These are phyloP conservation scores for Zychaea mexicana DNA, from an alignment of 371 early-diverging fungal species.

Conservation along the genomic window DNA sequence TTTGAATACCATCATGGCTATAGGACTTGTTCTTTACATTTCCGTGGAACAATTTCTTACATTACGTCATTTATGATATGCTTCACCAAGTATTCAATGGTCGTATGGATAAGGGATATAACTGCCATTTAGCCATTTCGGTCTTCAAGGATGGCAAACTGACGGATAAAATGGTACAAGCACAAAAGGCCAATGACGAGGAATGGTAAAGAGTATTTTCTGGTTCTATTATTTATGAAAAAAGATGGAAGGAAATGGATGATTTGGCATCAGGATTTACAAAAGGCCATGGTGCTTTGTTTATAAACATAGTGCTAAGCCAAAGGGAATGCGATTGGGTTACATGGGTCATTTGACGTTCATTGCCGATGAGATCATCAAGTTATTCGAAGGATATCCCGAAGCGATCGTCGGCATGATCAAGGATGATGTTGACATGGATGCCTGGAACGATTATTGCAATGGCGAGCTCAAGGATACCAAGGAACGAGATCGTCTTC, in stretches of 20 bases:
- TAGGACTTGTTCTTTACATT: constrained; percentile 85
- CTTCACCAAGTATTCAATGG: constrained; percentile 94
- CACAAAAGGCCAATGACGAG: constrained; percentile 41
- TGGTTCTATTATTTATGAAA: not conserved
- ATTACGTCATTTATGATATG: constrained; percentile 96
- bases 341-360: constrained; percentile 98
- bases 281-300: too few relatives aligned
- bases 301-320: constrained; percentile 52
- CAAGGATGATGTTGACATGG: constrained; percentile 68
- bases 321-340: constrained; percentile 90
- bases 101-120: constrained; percentile 64
- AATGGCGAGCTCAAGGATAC: constrained; percentile 77
- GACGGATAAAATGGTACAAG: constrained; percentile 40
- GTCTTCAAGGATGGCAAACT: constrained; percentile 79
- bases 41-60: constrained; percentile 96
- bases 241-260: not conserved
- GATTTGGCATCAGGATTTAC: too few relatives aligned
- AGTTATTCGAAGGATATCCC: constrained; percentile 76
- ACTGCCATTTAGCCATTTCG: constrained; percentile 70
- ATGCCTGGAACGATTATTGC: constrained; percentile 89
- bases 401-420: constrained; percentile 54
- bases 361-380: constrained; percentile 92
- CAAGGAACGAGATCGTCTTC: constrained; percentile 83
- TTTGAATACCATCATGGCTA: too few relatives aligned
- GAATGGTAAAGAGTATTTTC: constrained; percentile 25